Evolutionary conservation across 2,329 filamentous ascomycete genomes (phyloP), one percentile per base, ranked within the genome.

Genomic region (Hymenoscyphus repandus): DNA sequence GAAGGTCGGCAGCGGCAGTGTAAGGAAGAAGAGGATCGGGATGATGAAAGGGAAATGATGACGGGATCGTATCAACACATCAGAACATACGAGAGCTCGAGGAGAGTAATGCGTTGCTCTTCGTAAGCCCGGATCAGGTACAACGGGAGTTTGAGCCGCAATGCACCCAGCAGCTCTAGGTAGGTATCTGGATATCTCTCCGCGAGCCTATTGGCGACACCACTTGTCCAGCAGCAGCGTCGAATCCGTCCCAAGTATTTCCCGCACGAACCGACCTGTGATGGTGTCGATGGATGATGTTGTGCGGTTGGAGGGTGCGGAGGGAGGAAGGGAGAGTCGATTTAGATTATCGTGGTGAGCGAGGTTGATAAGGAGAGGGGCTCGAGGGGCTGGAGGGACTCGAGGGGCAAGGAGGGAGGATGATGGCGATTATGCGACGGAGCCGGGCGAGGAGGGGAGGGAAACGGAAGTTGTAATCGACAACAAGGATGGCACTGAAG

Each of bases 361-460:
- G 22, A 27, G 38, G 18, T 55, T 48, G 57, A 62, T 62, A 58
- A 57, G 58, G 55, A n/a, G 55, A 56, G 45, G 58, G 22, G 22
- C 22, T 4, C 22, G 7, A 7, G 7, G 22, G 22, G 22, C 22
- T 4, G 22, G 7, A 7, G 22, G 18, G 42, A n/a, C n/a, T n/a
- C 15, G 30, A 36, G 45, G 36, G 34, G 36, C 27, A 18, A 30
- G 34, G 36, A 38, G 33, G 30, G 41, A 32, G 41, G 31, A 20
- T 17, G 32, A 13, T 20, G 18, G n/a, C 10, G 32, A 37, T n/a
- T 53, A 60, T 59, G 58, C 59, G 59, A 60, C 53, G 13, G 31
- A 43, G 45, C 5, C 15, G 20, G 32, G 32, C 43, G 18, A 45
- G 12, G 22, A 22, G 40, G 37, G 46, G 30, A 41, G 27, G 50